phyloP scores from a whole-genome alignment of 768 basidiomycete genomes.

The Vararia minispora region DNA sequence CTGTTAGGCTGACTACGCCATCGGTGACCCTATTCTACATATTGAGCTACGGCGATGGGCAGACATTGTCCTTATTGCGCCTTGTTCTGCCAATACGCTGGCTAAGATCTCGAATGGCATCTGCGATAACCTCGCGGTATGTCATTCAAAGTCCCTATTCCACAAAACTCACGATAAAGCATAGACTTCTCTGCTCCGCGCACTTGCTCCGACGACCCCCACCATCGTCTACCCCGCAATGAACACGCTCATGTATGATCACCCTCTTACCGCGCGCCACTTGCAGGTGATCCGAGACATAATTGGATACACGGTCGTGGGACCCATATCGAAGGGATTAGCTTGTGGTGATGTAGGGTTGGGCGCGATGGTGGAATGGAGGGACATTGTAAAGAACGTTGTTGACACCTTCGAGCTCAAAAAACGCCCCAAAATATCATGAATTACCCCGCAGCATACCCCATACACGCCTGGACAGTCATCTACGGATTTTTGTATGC shows the following conservation, averaged over 20 bases:
- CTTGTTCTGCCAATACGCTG: slow-evolving; percentile 95
- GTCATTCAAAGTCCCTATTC: slow-evolving; percentile 10
- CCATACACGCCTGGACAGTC: too few species aligned
- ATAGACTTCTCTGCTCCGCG: slow-evolving; percentile 74
- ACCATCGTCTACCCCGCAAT: slow-evolving; percentile 94
- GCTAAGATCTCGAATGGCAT: slow-evolving; percentile 83
- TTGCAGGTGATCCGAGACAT: slow-evolving; percentile 63
- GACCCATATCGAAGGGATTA: slow-evolving; percentile 78
- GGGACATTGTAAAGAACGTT: slow-evolving; percentile 69
- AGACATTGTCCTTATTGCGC: slow-evolving; percentile 88
- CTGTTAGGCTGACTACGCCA: slow-evolving; percentile 51
- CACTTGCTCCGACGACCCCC: slow-evolving; percentile 71
- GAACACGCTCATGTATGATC: slow-evolving; percentile 98
- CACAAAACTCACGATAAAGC: not conserved
- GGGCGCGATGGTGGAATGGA: slow-evolving; percentile 97
- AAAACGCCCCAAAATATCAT: too few species aligned
- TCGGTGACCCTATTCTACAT: slow-evolving; percentile 90
- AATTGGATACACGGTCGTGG: slow-evolving; percentile 70
- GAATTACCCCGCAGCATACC: too few species aligned
- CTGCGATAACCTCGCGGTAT: slow-evolving; percentile 85
- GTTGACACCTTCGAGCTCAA: slow-evolving; percentile 37
- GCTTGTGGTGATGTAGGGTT: slow-evolving; percentile 92
- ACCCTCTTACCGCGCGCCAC: slow-evolving; percentile 84
- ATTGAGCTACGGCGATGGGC: slow-evolving; percentile 95
- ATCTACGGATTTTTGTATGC: too few species aligned